Percentiles rank a stretch among this genome's conserved stretches.
Conservation (phyloP, 139 green algal species). For the Picochlorum sp. region DNA sequence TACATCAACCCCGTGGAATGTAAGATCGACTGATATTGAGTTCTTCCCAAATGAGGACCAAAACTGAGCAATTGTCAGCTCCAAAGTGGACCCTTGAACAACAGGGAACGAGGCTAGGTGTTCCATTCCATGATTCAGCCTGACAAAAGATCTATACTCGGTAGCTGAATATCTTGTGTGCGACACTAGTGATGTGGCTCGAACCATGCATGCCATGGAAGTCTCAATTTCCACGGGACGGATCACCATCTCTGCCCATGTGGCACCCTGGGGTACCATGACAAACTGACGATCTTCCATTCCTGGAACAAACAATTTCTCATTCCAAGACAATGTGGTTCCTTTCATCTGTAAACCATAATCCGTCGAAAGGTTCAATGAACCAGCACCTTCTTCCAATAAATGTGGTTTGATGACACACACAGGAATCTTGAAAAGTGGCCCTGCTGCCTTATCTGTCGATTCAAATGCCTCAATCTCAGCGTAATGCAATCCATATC, state of each 20-base stretch:
- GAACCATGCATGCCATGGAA: constrained; percentile 39
- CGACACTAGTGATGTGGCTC: constrained; percentile 51
- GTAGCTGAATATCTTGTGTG: constrained; percentile 51
- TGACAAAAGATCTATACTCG: constrained; percentile 36
- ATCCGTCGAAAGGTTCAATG: background rate
- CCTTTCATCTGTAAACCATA: constrained; percentile 5
- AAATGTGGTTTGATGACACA: constrained; percentile 56
- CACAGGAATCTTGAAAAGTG: constrained; percentile 72
- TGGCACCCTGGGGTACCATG: constrained; percentile 64
- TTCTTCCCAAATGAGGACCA: constrained; percentile 50
- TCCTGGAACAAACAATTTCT: constrained; percentile 30
- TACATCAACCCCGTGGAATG: constrained; percentile 64
- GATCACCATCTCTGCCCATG: constrained; percentile 68
- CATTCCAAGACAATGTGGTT: constrained; percentile 3
- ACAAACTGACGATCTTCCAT: constrained; percentile 59
- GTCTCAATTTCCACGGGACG: constrained; percentile 25
- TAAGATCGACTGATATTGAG: constrained; percentile 45
- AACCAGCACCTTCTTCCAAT: background rate
- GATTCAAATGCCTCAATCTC: constrained; percentile 57
- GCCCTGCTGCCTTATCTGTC: constrained; percentile 48
- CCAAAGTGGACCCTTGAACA: constrained; percentile 48
- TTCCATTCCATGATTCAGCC: constrained; percentile 15
- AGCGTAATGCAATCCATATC: constrained; percentile 68
- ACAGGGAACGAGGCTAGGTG: constrained; percentile 29
- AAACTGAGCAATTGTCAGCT: constrained; percentile 76